A percentile compares a stretch with the other conserved stretches of the same genome.
Evolutionary conservation across 2,329 filamentous ascomycete genomes (phyloP).

Genomic region (Venturia asperata): DNA sequence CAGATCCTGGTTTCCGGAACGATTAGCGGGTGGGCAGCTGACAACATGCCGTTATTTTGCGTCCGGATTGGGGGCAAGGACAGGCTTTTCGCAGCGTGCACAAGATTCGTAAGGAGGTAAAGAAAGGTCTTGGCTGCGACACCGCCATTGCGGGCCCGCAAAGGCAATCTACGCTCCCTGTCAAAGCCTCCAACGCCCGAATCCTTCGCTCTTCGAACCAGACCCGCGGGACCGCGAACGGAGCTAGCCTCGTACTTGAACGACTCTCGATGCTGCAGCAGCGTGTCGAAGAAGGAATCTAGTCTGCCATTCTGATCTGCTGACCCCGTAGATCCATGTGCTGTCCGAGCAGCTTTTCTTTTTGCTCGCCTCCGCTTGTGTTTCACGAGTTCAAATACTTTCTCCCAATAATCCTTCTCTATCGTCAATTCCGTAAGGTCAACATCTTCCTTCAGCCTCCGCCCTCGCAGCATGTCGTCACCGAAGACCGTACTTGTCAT

Average conservation of each 20-base stretch:
- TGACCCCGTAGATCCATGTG: neutral
- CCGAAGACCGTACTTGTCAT: conserved; percentile 5
- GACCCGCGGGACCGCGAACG: neutral
- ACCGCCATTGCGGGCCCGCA: neutral
- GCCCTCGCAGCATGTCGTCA: neutral
- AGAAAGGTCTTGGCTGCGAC: neutral
- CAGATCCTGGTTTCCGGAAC: conserved; percentile 6
- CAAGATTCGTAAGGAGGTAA: neutral
- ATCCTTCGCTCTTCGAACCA: neutral
- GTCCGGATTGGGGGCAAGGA: neutral
- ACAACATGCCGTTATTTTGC: neutral
- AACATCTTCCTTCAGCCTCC: neutral
- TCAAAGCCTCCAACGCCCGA: neutral
- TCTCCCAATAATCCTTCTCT: neutral
- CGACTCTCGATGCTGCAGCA: neutral
- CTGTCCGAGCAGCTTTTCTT: neutral
- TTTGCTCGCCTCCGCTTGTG: neutral
- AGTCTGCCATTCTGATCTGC: neutral
- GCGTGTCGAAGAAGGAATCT: neutral
- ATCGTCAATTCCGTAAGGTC: neutral
- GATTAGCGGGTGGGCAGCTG: neutral
- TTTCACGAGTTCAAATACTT: neutral
- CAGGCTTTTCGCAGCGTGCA: neutral
- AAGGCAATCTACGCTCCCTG: neutral
- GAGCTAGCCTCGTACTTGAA: neutral